phyloP scores from a whole-genome alignment of 176 grass and related monocot genomes.

The Pontederia crassipes region DNA sequence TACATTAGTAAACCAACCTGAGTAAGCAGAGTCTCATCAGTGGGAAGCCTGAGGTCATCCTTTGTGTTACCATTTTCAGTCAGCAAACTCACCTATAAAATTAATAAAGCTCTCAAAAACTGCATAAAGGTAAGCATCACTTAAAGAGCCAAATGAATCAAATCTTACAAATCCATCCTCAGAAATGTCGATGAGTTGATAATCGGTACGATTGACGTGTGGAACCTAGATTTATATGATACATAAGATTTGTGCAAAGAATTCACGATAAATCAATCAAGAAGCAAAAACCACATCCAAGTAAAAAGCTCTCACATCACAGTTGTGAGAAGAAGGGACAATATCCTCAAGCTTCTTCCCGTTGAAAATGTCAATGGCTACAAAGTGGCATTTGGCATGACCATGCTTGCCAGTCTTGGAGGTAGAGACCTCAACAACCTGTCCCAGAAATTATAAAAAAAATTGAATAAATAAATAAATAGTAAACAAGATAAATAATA shows the following conservation, averaged over 20 bases:
- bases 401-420: slow-evolving; percentile 98
- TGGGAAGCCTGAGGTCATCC: slow-evolving; percentile 88
- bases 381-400: slow-evolving; percentile 92
- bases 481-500: not conserved
- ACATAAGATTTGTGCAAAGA: slow-evolving; percentile 4
- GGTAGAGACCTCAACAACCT: slow-evolving; percentile 97
- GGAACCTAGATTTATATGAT: slow-evolving; percentile 40
- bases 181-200: slow-evolving; percentile 93
- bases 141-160: not conserved
- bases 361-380: slow-evolving; percentile 89
- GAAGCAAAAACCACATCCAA: slow-evolving; percentile 6
- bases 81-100: slow-evolving; percentile 73
- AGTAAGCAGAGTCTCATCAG: slow-evolving; percentile 53
- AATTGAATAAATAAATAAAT: not conserved
- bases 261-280: slow-evolving; percentile 5
- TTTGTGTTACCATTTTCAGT: slow-evolving; percentile 73
- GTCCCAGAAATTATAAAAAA: slow-evolving; percentile 5
- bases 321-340: slow-evolving; percentile 91
- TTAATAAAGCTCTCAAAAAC: not conserved
- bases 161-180: slow-evolving; percentile 93
- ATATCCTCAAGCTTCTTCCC: slow-evolving; percentile 96
- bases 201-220: slow-evolving; percentile 87
- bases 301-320: slow-evolving; percentile 41
- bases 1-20: slow-evolving; percentile 32
- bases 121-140: not conserved